phyloP scores from a whole-genome alignment of 371 early-diverging fungal species.

The Mortierella sp. region DNA sequence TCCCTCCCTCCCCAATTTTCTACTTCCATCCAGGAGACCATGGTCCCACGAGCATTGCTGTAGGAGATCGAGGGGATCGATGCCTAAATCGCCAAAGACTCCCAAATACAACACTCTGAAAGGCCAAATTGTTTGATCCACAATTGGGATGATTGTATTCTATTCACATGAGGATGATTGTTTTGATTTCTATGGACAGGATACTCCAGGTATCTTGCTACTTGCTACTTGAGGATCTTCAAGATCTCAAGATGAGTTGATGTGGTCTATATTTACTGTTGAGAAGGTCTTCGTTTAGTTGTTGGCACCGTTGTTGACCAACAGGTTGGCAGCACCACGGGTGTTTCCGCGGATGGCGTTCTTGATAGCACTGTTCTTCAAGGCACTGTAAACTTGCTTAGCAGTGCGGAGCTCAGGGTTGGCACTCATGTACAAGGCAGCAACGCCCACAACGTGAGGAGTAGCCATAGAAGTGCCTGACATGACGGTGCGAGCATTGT shows the following conservation, averaged over 20 bases:
- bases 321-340: constrained; percentile 25
- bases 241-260: background rate
- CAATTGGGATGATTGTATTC: background rate
- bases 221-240: too few relatives aligned
- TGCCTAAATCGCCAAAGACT: too few relatives aligned
- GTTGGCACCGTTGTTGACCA: constrained; percentile 30
- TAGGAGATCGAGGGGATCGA: constrained; percentile 63
- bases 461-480: constrained; percentile 86
- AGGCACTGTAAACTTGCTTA: too few relatives aligned
- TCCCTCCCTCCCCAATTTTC: too few relatives aligned
- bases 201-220: background rate
- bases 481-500: constrained; percentile 61
- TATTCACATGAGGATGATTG: background rate
- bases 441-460: constrained; percentile 74
- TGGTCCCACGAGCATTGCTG: constrained; percentile 67
- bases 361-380: constrained; percentile 29
- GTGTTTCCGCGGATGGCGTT: constrained; percentile 23
- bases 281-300: too few relatives aligned
- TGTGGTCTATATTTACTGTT: too few relatives aligned
- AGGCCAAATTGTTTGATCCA: too few relatives aligned
- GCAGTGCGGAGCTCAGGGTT: too few relatives aligned
- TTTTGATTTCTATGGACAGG: background rate
- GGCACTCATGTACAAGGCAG: constrained; percentile 54
- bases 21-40: constrained; percentile 76
- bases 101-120: too few relatives aligned